Evolutionary conservation across 805 yeast genomes (phyloP).

Genomic region (Huiozyma sinensis): DNA sequence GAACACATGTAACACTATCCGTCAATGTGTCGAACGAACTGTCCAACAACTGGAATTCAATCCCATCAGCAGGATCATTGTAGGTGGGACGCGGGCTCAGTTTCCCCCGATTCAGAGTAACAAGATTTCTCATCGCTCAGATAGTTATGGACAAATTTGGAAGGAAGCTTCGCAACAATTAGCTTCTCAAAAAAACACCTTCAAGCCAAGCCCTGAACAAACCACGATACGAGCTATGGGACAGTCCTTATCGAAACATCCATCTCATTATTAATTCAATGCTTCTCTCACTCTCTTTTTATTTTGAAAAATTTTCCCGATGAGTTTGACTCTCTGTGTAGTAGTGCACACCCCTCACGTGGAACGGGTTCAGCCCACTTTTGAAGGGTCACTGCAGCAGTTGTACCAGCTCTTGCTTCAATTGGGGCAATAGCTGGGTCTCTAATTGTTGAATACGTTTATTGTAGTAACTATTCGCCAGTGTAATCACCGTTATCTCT

Average conservation of each 20-base stretch:
- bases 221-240: too few species aligned
- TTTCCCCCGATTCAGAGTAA: slow-evolving; percentile 25
- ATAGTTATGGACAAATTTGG: neutral
- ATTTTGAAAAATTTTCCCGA: too few species aligned
- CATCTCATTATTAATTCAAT: too few species aligned
- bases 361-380: too few species aligned
- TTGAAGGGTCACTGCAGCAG: too few species aligned
- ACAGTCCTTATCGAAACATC: too few species aligned
- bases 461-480: slow-evolving; percentile 23
- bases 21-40: slow-evolving; percentile 58
- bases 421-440: slow-evolving; percentile 12
- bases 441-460: slow-evolving; percentile 18
- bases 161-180: neutral
- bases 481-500: slow-evolving; percentile 13
- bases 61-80: slow-evolving; percentile 6
- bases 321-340: too few species aligned
- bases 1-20: slow-evolving; percentile 59
- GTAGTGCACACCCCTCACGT: too few species aligned
- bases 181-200: neutral
- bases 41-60: slow-evolving; percentile 14
- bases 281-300: too few species aligned
- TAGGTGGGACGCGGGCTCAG: slow-evolving; percentile 16
- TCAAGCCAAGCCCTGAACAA: neutral
- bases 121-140: slow-evolving; percentile 24
- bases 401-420: slow-evolving; percentile 6